Percentiles rank a stretch among this genome's conserved stretches.
Conservation (phyloP, 2,329 filamentous ascomycete genomes). For the Triangularia verruculosa region DNA sequence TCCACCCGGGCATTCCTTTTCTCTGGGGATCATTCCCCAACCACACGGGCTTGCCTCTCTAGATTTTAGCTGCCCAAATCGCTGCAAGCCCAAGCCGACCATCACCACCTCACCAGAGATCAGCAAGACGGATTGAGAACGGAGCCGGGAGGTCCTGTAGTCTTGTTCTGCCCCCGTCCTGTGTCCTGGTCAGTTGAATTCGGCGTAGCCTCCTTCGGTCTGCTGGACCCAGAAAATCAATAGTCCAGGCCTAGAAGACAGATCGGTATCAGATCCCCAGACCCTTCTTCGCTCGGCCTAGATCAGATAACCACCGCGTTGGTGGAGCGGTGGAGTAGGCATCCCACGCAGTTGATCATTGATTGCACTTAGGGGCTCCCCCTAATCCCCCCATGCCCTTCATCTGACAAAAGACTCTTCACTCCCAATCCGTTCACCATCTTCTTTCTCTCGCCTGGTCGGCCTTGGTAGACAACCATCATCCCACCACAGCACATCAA, state of each 20-base stretch:
- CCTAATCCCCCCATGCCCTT: not conserved
- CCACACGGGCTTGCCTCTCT: conserved; percentile 8
- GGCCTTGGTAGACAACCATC: not conserved
- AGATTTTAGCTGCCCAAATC: conserved; percentile 7
- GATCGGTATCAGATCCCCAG: conserved; percentile 8
- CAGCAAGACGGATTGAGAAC: not conserved
- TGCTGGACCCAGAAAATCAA: not conserved
- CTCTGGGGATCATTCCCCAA: not conserved
- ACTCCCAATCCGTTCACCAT: not conserved
- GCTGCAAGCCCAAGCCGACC: not conserved
- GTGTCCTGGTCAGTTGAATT: not conserved
- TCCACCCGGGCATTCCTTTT: conserved; percentile 4
- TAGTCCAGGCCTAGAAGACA: conserved; percentile 1
- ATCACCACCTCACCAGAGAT: not conserved
- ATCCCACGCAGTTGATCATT: not conserved
- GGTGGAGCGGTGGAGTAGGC: conserved; percentile 13
- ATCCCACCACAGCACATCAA: conserved; percentile 6
- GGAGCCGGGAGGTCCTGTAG: not conserved
- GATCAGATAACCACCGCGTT: conserved; percentile 21
- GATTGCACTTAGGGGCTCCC: not conserved
- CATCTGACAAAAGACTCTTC: conserved; percentile 3
- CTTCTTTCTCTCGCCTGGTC: not conserved
- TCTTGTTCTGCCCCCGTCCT: not conserved
- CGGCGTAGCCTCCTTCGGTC: not conserved
- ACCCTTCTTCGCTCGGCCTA: conserved; percentile 7